Base-by-base conservation (phyloP, 768 basidiomycete species). In the Suillus fuscotomentosus region DNA sequence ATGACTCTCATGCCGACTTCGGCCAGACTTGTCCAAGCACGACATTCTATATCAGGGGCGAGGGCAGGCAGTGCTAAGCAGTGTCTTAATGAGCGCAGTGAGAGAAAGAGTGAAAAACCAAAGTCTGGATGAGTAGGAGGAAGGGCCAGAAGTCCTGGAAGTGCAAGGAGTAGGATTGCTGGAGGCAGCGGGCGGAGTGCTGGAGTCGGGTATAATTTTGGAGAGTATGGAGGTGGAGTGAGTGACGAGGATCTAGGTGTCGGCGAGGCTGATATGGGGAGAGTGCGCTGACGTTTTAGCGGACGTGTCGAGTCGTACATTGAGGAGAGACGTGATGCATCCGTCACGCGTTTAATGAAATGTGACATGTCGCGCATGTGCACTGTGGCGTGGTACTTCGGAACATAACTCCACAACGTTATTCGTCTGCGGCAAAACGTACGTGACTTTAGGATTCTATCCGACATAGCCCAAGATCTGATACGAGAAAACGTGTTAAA, bases 11-110 rank as follows among this genome's bases (percentile, higher is more conserved):
- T 80, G 3, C 90, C 91, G 2, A 90, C 69, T 73, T 93, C 91
- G 0, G 86, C 90, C 0, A 92, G 68, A 11, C 83, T 83, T 1
- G 86, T 86, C 86, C 88, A 91, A 1, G 89, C 89, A 9, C 86
- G 79, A 70, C 89, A 92, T 69, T 92, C 90, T 10, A 87, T 72
- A 60, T 84, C 82, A 6, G 82, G 81, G 6, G 86, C 82, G 1
- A 92, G 77, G 14, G 80, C 78, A 3, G 79, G 77, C 0, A 86
- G 67, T 0, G 75, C 68, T 14, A 91, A 78, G 71, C 88, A 90
- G 67, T 79, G 82, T 51, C 84, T 76, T 11, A 92, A 70, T 0
- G 91, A 85, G 53, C 79, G 72, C 2, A 86, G 71, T 0, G 90
- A 87, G 5, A 90, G 68, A 27, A 78, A 79, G 1, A 91, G 78